These are phyloP conservation scores for Scalesia atractyloides DNA, from an alignment of 129 eudicot species.

Conservation along the genomic window DNA sequence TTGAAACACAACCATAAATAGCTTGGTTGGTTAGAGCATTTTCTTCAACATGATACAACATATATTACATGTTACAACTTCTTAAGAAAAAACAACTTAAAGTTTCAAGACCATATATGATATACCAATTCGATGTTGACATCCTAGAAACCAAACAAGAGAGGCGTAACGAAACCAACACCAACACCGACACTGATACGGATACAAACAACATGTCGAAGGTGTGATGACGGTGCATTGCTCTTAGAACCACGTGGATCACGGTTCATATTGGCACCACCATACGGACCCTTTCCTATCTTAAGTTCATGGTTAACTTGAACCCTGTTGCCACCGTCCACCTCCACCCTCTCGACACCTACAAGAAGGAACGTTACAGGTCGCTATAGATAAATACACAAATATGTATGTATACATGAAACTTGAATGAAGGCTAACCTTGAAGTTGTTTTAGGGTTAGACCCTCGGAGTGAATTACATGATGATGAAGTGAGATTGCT, in stretches of 20 bases:
- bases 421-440: constrained; percentile 17
- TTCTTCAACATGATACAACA: background rate
- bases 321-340: background rate
- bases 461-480: constrained; percentile 5
- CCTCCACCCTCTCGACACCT: background rate
- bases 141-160: constrained; percentile 23
- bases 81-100: background rate
- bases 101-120: background rate
- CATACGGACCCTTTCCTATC: constrained; percentile 32
- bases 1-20: background rate
- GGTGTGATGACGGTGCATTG: constrained; percentile 13
- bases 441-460: constrained; percentile 17
- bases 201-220: background rate
- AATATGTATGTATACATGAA: background rate
- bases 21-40: background rate
- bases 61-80: background rate
- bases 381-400: background rate
- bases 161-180: constrained; percentile 10
- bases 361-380: background rate
- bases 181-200: background rate
- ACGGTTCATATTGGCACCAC: constrained; percentile 28
- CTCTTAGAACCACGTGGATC: constrained; percentile 21
- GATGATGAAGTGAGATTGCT: constrained; percentile 13
- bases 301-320: background rate
- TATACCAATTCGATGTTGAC: constrained; percentile 1